Percentiles rank a stretch among this genome's conserved stretches.
Evolutionary conservation across 2,329 filamentous ascomycete genomes (phyloP).

Genomic region (Monilinia fructigena): DNA sequence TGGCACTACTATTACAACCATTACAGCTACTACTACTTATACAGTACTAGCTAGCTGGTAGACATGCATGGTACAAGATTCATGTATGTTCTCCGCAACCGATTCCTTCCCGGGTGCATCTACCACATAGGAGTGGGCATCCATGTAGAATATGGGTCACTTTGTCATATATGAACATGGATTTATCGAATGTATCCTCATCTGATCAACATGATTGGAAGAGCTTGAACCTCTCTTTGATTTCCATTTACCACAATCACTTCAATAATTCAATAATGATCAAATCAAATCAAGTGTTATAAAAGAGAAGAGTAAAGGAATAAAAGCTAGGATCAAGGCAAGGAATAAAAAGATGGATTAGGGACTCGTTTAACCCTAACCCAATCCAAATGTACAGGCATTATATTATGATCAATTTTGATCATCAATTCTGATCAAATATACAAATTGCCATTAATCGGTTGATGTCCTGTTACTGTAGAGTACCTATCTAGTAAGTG

Average conservation of each 20-base stretch:
- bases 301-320: background rate
- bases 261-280: background rate
- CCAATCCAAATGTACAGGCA: too few relatives aligned
- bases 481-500: too few relatives aligned
- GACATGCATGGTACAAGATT: background rate
- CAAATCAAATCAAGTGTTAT: background rate
- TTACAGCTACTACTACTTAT: too few relatives aligned
- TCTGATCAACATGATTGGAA: slow-evolving; percentile 8
- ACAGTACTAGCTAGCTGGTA: too few relatives aligned
- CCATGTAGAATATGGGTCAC: slow-evolving; percentile 5
- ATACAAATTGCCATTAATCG: too few relatives aligned
- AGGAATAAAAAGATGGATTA: background rate
- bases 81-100: slow-evolving; percentile 16
- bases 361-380: too few relatives aligned
- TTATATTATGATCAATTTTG: too few relatives aligned
- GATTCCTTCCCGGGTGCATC: slow-evolving; percentile 1
- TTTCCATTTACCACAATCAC: too few relatives aligned
- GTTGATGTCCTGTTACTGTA: too few relatives aligned
- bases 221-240: background rate
- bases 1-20: too few relatives aligned
- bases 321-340: background rate
- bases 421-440: too few relatives aligned
- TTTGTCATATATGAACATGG: background rate
- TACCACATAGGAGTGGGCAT: background rate
- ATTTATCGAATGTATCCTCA: background rate